Evolutionary conservation across 768 basidiomycete species (phyloP).

Genomic region (Psilocybe tampanensis): DNA sequence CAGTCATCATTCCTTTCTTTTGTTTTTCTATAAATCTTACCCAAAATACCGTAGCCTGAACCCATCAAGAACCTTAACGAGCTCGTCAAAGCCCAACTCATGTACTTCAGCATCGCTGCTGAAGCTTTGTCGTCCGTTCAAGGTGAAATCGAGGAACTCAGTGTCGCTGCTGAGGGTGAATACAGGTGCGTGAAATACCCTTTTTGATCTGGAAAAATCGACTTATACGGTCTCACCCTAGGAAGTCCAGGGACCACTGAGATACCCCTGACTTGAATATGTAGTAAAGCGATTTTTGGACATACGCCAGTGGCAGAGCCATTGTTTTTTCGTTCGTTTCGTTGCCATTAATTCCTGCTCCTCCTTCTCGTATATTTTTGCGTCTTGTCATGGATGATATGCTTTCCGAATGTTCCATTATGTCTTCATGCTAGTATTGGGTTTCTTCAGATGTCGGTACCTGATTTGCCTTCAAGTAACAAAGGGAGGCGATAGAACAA

Average conservation of each 20-base stretch:
- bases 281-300: neutral
- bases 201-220: neutral
- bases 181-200: conserved; percentile 64
- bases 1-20: neutral
- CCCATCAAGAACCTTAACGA: conserved; percentile 93
- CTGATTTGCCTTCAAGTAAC: neutral
- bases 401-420: neutral
- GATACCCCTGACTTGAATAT: conserved; percentile 40
- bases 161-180: conserved; percentile 91
- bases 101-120: conserved; percentile 75
- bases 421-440: neutral
- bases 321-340: neutral
- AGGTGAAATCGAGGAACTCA: conserved; percentile 92
- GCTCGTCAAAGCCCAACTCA: conserved; percentile 87
- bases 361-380: neutral
- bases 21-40: neutral
- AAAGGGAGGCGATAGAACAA: neutral
- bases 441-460: neutral
- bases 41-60: conserved; percentile 69
- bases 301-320: neutral
- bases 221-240: conserved; percentile 28
- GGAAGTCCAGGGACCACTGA: conserved; percentile 92
- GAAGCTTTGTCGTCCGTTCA: conserved; percentile 82
- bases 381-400: neutral
- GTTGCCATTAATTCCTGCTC: neutral